Evolutionary conservation across 2,329 filamentous ascomycete genomes (phyloP), one percentile per base, ranked within the genome.

Genomic region (Pseudogymnoascus sp.): DNA sequence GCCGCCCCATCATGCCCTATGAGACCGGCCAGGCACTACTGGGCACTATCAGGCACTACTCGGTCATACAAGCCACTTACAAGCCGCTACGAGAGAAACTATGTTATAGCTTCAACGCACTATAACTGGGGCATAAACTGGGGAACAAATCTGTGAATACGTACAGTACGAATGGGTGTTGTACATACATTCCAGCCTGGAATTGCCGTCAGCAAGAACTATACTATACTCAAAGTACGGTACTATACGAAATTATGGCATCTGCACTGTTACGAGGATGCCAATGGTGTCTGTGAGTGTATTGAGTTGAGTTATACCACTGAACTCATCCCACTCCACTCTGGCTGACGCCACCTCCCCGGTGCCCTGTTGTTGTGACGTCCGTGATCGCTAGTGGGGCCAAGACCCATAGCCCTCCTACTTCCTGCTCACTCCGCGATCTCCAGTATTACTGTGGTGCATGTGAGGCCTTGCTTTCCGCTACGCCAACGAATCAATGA

Each of bases 391-490:
- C 31, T 23, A 31, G 47, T 53, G 47, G 47, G 47, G 47, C 47
- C 47, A 53, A 53, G 47, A 31, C 47, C 47, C 23, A 53, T 53
- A 53, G 23, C 47, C 47, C 47, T 53, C 38, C 47, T 53, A 16
- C 25, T 53, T 31, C 47, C 47, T 25, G 47, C 1, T 31, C 47
- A 53, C 47, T 53, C 47, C 47, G 47, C 23, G 47, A 8, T 28
- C 14, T 53, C 47, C 25, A 53, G 23, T 53, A 53, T 31, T 53
- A 31, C 25, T 53, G 47, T 53, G 25, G 6, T n/a, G 7, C 47
- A 53, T 53, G 47, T 53, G 47, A 53, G 47, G 25, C 47, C 14
- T 53, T 53, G 47, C 4, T 7, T 31, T 53, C 47, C 47, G 47
- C 23, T 14, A n/a, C 25, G 23, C 47, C 23, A 16, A 23, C 47